Percentiles rank a stretch among this genome's conserved stretches.
Evolutionary conservation across 208 protist species (phyloP).

Genomic region (Herpetomonas tarakana): DNA sequence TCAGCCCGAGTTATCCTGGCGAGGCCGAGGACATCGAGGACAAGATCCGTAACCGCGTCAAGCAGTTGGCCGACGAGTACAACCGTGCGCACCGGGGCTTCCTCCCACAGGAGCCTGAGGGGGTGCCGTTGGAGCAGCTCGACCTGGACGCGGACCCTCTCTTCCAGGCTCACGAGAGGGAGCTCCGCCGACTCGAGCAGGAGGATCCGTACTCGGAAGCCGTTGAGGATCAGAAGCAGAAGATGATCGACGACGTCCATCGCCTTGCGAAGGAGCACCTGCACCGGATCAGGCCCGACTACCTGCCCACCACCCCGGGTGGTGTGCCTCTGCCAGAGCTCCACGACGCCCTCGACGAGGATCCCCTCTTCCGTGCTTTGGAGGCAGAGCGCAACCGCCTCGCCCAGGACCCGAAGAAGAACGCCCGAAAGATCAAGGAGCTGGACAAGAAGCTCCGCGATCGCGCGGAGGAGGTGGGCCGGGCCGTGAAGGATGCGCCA

Average conservation of each 20-base stretch:
- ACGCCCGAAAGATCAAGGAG: constrained; percentile 13
- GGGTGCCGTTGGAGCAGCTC: constrained; percentile 32
- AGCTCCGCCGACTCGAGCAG: constrained; percentile 13
- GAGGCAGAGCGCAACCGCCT: constrained; percentile 30
- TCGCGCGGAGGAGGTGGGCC: constrained; percentile 29
- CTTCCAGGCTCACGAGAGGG: constrained; percentile 22
- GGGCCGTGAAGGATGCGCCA: constrained; percentile 6
- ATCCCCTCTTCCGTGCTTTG: constrained; percentile 29
- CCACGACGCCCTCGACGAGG: constrained; percentile 16
- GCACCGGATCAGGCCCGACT: constrained; percentile 17
- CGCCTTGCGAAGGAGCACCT: constrained; percentile 24
- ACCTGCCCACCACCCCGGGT: constrained; percentile 19
- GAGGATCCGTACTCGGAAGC: constrained; percentile 11
- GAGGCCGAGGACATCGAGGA: constrained; percentile 22
- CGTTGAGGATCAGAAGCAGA: constrained; percentile 18
- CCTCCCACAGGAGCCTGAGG: constrained; percentile 29
- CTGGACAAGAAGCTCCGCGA: constrained; percentile 40
- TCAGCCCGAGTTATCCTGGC: constrained; percentile 2
- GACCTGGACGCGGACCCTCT: constrained; percentile 30
- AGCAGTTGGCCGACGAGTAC: constrained; percentile 30
- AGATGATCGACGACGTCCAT: constrained; percentile 27
- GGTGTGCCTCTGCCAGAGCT: constrained; percentile 22
- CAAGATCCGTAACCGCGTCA: constrained; percentile 18
- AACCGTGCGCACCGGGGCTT: constrained; percentile 15
- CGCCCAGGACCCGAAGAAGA: constrained; percentile 17